phyloP scores from a whole-genome alignment of 2,329 filamentous ascomycete species.

The Xylaria sp. region DNA sequence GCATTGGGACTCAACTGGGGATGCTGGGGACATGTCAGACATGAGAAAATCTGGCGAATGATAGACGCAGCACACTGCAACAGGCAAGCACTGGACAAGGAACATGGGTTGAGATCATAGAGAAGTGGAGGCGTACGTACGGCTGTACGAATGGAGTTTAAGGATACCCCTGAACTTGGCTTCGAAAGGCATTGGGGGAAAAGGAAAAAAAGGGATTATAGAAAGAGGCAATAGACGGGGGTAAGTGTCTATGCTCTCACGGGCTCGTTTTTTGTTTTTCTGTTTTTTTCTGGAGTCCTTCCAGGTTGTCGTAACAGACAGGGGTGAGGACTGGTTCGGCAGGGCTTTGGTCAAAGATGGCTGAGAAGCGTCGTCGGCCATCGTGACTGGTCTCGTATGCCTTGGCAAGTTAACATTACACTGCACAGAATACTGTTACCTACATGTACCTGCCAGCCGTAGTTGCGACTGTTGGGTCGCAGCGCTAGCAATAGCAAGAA shows the following conservation, averaged over 20 bases:
- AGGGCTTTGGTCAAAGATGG: conserved; percentile 23
- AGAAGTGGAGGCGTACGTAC: conserved; percentile 46
- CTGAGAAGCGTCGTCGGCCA: conserved; percentile 19
- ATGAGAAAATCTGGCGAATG: conserved; percentile 36
- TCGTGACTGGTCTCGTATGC: conserved; percentile 24
- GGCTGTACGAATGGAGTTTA: conserved; percentile 48
- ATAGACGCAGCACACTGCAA: conserved; percentile 37
- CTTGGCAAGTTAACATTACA: conserved; percentile 26
- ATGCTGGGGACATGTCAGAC: conserved; percentile 36
- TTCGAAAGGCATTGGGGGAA: conserved; percentile 35
- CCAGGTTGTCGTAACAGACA: conserved; percentile 20
- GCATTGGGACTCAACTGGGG: conserved; percentile 32
- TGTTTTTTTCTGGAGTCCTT: conserved; percentile 18
- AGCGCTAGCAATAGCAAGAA: conserved; percentile 24
- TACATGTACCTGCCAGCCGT: background rate
- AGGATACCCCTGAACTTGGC: conserved; percentile 47
- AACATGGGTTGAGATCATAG: conserved; percentile 42
- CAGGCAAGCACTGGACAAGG: conserved; percentile 38
- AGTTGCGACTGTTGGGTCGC: conserved; percentile 19
- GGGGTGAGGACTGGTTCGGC: conserved; percentile 20
- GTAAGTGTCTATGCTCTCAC: conserved; percentile 41
- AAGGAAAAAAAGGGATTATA: conserved; percentile 45
- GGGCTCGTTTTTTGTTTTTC: conserved; percentile 39
- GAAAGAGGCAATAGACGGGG: conserved; percentile 42
- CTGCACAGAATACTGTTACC: conserved; percentile 6